Evolutionary conservation across 495 filamentous ascomycete species (phyloP), one percentile per base, ranked within the genome.

Genomic region (Xylaria venustula): DNA sequence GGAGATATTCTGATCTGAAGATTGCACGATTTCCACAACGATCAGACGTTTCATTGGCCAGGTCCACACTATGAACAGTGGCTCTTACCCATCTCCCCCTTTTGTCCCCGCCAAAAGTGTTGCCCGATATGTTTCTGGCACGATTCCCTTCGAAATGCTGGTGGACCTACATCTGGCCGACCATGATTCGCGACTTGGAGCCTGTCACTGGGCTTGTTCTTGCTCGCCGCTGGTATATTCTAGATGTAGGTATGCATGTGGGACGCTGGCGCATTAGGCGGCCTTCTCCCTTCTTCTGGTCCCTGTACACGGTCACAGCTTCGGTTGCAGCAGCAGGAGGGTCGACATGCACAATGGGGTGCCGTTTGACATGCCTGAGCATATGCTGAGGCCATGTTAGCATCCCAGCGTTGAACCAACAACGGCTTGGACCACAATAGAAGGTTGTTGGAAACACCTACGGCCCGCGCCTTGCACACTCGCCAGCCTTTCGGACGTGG

Each of bases 181-280:
- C n/a, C 22, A 36, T 47, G 54, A 57, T 57, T 58, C 55, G 45
- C 20, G 36, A 37, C 41, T 22, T 7, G 20, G 11, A 11, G 26
- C 30, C 26, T 36, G 28, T 57, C 41, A 11, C 1, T 34, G 41
- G 14, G 19, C n/a, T n/a, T n/a, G n/a, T n/a, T n/a, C n/a, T 26
- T 40, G 17, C 32, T 37, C 34, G 34, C 44, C 32, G 45, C 45
- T 48, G 22, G 34, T 15, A 30, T 25, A 34, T 15, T 49, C 30
- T 34, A 40, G 8, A 48, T n/a, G n/a, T n/a, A n/a, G n/a, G n/a
- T n/a, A 50, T 49, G 45, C 34, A 59, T 42, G 56, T 46, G 50
- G 46, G 32, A 37, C 20, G 54, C 54, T 26, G 9, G 23, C 36
- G 9, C 23, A 34, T 11, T 34, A 34, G 30, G 30, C 30, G 22